Conservation (phyloP, 371 early-diverging fungal species). For the Circinella umbellata region DNA sequence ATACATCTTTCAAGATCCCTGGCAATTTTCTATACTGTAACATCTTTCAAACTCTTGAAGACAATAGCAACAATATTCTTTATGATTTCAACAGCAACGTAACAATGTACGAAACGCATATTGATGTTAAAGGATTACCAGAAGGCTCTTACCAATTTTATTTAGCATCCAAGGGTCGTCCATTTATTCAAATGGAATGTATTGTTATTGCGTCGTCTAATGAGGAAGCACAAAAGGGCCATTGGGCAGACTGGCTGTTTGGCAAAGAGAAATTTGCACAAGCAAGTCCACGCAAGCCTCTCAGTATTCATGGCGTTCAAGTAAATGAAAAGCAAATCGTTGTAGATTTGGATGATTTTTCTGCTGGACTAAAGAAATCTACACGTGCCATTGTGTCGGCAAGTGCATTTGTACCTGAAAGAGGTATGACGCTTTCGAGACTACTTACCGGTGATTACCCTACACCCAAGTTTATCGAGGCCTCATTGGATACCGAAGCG, state of each 20-base stretch:
- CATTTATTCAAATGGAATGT: background rate
- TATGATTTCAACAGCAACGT: constrained; percentile 20
- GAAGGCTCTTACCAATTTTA: constrained; percentile 35
- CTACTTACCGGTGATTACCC: background rate
- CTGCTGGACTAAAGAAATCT: constrained; percentile 5
- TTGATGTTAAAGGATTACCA: constrained; percentile 32
- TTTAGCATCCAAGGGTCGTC: constrained; percentile 6
- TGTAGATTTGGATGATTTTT: constrained; percentile 15
- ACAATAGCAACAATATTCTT: constrained; percentile 14
- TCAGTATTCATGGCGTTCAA: constrained; percentile 10
- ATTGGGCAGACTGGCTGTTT: constrained; percentile 14
- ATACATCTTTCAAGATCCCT: constrained; percentile 36
- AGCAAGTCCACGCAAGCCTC: background rate
- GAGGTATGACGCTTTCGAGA: background rate
- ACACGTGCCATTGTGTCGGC: constrained; percentile 33
- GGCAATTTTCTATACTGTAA: constrained; percentile 21
- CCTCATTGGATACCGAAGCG: constrained; percentile 11
- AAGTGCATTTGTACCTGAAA: constrained; percentile 33
- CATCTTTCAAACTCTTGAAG: constrained; percentile 17
- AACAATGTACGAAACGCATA: background rate
- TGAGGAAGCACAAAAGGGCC: background rate
- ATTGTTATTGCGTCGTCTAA: background rate
- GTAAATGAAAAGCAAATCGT: constrained; percentile 18
- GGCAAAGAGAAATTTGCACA: constrained; percentile 6
- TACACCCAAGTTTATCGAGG: background rate